Base-by-base conservation (phyloP, 2,329 filamentous ascomycete genomes). In the Sarocladiaceae sp. region DNA sequence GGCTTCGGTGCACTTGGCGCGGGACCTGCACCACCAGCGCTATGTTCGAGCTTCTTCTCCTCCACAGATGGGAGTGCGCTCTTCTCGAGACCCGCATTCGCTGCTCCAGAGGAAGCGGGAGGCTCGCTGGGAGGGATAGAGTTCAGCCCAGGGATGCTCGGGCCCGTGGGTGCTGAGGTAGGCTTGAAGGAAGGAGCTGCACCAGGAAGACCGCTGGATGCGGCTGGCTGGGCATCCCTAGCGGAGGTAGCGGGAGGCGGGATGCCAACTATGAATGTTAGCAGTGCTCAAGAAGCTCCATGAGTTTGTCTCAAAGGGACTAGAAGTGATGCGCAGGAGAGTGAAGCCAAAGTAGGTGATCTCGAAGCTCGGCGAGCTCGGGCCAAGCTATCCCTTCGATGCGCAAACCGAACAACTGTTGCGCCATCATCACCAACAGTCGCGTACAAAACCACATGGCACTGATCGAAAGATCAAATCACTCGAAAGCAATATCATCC, bases 1-100 rank as follows among this genome's bases (percentile, higher is more conserved):
- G 68, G 65, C 56, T 66, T 67, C 8, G 67, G 64, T 20, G 51
- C 54, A 15, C 52, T 57, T 6, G 55, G 39, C 1, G 51, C 53
- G 23, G 61, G 56, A 36, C 58, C 53, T 33, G 52, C 46, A 48
- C 56, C 53, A 10, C 50, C 58, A 55, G 52, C 48, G 12, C 49
- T 31, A 22, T 55, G 55, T 15, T 39, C 25, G 18, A 48, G 20
- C 50, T 50, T 40, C 48, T 51, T 46, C 18, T 55, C 55, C 15
- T 22, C n/a, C 25, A 31, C 44, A 10, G 28, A 11, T 17, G 22
- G 4, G 4, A n/a, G 44, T 12, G 28, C 26, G 26, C 26, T 48
- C 28, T 48, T 48, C n/a, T 48, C 40, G 23, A 23, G 40, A n/a
- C n/a, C n/a, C n/a, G n/a, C 17, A 20, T 17, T 3, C 5, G 22